Evolutionary conservation across 2,329 filamentous ascomycete genomes (phyloP), one percentile per base, ranked within the genome.

Genomic region (Drechslerella dactyloides): DNA sequence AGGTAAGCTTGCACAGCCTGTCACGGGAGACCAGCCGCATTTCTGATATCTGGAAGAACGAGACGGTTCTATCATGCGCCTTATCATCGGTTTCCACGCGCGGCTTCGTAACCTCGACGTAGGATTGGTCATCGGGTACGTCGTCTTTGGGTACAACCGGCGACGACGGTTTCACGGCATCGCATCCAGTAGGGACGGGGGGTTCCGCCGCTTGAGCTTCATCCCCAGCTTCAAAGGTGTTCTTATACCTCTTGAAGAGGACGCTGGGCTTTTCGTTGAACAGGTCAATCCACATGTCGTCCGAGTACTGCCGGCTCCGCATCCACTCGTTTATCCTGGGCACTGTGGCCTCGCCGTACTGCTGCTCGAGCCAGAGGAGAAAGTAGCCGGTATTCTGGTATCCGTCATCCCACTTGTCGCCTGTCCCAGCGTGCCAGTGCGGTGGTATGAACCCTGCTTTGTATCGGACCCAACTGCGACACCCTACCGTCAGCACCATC

Each of bases 301-400:
- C 84, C 73, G 88, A 82, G 79, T 94, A 90, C 80, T 81, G 82
- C 44, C 81, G 81, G n/a, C 80, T 80, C 70, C 87, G 82, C 78
- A 96, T 79, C 74, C 84, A 85, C 77, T 87, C 88, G 77, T 96
- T 89, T 55, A 94, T 79, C 64, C 82, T 83, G 63, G 85, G 81
- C 27, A 90, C 83, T 0, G 85, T 85, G 6, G 85, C 86, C 7
- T 79, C 77, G 0, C 86, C 87, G 75, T 85, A 89, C 53, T 83
- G 83, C 37, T 82, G 79, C 80, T 97, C 93, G 52, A 97, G 81
- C 81, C 91, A 96, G 61, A 94, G 88, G 56, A 97, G 81, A 76
- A 97, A 97, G 79, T 91, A 97, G 0, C 88, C 94, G 5, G 93
- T 97, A 75, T 89, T 86, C 81, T 97, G 89, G 80, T 97, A 97